phyloP scores from a whole-genome alignment of 1,139 yeast genomes.

The Tardiomyces digboiensis region DNA sequence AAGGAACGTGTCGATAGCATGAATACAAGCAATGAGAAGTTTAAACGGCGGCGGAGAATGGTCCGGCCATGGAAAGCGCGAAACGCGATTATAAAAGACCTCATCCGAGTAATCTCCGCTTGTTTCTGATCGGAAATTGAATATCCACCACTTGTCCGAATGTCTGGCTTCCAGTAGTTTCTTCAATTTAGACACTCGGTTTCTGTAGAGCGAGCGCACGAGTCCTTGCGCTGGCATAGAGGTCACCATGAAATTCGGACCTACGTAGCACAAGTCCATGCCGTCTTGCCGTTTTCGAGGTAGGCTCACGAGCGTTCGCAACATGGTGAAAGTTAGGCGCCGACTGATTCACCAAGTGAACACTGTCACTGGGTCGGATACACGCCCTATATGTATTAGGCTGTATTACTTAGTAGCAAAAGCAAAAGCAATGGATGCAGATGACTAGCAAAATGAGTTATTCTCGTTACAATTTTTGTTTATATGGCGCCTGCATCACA shows the following conservation, averaged over 20 bases:
- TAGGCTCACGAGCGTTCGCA: constrained; percentile 7
- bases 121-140: constrained; percentile 60
- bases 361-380: no score
- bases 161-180: constrained; percentile 41
- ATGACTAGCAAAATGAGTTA: no score
- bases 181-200: constrained; percentile 43
- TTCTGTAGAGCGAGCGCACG: constrained; percentile 43
- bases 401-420: no score
- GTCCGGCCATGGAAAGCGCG: constrained; percentile 56
- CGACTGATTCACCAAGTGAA: no score
- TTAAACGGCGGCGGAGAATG: constrained; percentile 67
- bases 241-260: constrained; percentile 53
- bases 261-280: constrained; percentile 57
- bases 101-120: constrained; percentile 36
- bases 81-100: constrained; percentile 25
- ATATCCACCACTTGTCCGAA: constrained; percentile 55
- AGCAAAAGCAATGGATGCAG: no score
- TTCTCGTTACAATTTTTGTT: no score
- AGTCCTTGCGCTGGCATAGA: constrained; percentile 56
- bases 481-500: no score
- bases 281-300: constrained; percentile 12
- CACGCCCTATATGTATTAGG: no score
- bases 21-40: constrained; percentile 35
- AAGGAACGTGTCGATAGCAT: constrained; percentile 39
- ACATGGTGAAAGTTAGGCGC: background rate